A percentile compares a stretch with the other conserved stretches of the same genome.
phyloP scores from a whole-genome alignment of 208 protist species.

The Borovskyia barvae region DNA sequence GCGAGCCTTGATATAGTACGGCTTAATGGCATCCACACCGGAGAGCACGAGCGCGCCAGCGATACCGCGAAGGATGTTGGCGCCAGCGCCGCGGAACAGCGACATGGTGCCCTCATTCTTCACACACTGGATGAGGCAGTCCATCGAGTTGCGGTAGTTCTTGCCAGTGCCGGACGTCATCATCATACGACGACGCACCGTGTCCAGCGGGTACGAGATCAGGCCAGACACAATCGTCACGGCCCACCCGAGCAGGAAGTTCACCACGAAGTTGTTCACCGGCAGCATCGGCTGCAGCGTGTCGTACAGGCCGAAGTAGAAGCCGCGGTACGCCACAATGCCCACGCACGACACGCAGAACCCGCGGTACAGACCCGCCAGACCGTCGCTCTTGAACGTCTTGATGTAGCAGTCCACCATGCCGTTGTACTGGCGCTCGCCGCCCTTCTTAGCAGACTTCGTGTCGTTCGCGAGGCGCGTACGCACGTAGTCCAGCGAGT shows the following conservation, averaged over 20 bases:
- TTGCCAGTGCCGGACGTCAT: slow-evolving; percentile 83
- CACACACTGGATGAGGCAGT: slow-evolving; percentile 60
- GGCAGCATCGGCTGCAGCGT: slow-evolving; percentile 68
- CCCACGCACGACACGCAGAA: slow-evolving; percentile 95
- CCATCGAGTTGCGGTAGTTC: slow-evolving; percentile 76
- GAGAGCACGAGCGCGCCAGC: slow-evolving; percentile 78
- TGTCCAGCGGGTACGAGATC: slow-evolving; percentile 97
- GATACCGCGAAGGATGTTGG: slow-evolving; percentile 79
- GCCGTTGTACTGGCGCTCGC: slow-evolving; percentile 93
- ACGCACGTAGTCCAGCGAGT: slow-evolving; percentile 97
- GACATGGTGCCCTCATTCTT: slow-evolving; percentile 52
- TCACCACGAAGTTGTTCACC: slow-evolving; percentile 64
- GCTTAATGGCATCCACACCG: slow-evolving; percentile 81
- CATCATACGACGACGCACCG: slow-evolving; percentile 96
- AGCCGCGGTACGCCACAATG: slow-evolving; percentile 96
- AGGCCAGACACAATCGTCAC: slow-evolving; percentile 72
- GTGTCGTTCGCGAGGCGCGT: slow-evolving; percentile 95
- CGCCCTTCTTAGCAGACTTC: slow-evolving; percentile 83
- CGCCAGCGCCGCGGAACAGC: slow-evolving; percentile 67
- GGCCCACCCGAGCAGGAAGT: slow-evolving; percentile 70
- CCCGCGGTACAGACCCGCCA: slow-evolving; percentile 94
- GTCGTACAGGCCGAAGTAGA: slow-evolving; percentile 97
- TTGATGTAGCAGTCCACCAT: slow-evolving; percentile 94
- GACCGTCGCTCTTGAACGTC: slow-evolving; percentile 78
- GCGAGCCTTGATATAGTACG: slow-evolving; percentile 68